Evolutionary conservation across 2,329 filamentous ascomycete species (phyloP).

Genomic region (Curvularia eragrostidis): DNA sequence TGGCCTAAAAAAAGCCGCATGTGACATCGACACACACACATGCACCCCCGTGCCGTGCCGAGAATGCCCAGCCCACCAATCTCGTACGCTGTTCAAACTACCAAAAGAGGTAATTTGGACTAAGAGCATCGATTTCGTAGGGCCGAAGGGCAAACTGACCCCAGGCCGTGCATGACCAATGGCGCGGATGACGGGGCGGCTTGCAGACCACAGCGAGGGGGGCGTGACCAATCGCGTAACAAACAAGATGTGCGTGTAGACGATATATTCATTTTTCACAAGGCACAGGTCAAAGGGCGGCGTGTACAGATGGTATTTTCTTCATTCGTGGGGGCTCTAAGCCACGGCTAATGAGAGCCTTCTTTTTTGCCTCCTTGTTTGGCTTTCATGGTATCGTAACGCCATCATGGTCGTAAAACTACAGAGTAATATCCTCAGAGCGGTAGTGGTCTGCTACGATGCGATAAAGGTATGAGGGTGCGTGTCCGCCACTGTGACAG

Average conservation of each 20-base stretch:
- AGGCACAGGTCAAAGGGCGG: not conserved
- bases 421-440: conserved; percentile 69
- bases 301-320: not conserved
- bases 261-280: not conserved
- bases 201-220: not conserved
- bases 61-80: not conserved
- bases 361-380: not conserved
- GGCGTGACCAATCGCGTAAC: not conserved
- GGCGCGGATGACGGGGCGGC: not conserved
- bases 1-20: not conserved
- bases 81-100: not conserved
- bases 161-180: not conserved
- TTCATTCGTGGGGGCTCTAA: not conserved
- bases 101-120: not conserved
- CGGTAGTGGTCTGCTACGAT: conserved; percentile 80
- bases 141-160: not conserved
- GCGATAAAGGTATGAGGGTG: conserved; percentile 73
- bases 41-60: not conserved
- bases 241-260: not conserved
- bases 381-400: conserved; percentile 7
- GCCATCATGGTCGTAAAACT: conserved; percentile 10
- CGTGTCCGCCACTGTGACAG: conserved; percentile 65
- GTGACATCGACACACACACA: not conserved
- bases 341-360: not conserved
- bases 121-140: not conserved